These are phyloP conservation scores for Yamadazyma takamatsuzukensis DNA, from an alignment of 805 yeast species.

Conservation along the genomic window DNA sequence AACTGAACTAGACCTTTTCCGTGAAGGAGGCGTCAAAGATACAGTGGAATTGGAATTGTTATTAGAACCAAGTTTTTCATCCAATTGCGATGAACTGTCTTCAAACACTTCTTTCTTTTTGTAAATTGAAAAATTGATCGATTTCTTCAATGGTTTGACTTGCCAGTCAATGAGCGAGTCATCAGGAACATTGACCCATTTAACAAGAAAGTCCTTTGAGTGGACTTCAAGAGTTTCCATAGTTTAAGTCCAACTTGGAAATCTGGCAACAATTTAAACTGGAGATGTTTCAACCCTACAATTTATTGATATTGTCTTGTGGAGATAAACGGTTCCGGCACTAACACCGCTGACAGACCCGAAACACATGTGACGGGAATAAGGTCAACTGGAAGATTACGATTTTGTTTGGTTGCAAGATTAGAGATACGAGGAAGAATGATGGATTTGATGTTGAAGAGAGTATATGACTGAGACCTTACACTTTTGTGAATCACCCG, in stretches of 20 bases:
- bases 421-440: too few species aligned
- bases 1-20: conserved; percentile 24
- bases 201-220: conserved; percentile 81
- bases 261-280: conserved; percentile 1
- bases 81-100: not conserved
- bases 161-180: conserved; percentile 71
- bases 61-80: not conserved
- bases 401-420: too few species aligned
- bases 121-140: conserved; percentile 40
- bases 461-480: too few species aligned
- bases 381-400: too few species aligned
- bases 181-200: conserved; percentile 82
- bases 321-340: too few species aligned
- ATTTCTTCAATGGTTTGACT: conserved; percentile 62
- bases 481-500: too few species aligned
- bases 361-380: too few species aligned
- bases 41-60: conserved; percentile 6
- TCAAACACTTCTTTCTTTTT: conserved; percentile 23
- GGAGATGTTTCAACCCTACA: too few species aligned
- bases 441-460: too few species aligned
- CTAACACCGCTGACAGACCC: too few species aligned
- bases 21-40: conserved; percentile 3
- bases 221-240: conserved; percentile 94
- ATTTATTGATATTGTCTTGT: too few species aligned
- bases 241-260: not conserved